phyloP scores from a whole-genome alignment of 1,284 basidiomycete genomes.

The Tylopilus orsonianus region DNA sequence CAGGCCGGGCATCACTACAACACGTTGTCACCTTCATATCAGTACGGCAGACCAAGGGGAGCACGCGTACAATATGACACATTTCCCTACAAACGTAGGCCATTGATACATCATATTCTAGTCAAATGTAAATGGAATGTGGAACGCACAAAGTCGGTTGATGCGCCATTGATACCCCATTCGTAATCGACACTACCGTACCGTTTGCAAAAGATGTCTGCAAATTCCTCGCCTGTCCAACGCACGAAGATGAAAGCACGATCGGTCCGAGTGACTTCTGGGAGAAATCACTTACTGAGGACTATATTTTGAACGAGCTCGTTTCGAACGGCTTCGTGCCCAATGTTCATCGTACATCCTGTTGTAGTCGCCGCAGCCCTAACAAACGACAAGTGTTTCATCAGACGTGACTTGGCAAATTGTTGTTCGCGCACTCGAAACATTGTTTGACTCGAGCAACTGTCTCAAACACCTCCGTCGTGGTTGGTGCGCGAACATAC shows the following conservation, averaged over 20 bases:
- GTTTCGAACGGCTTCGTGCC: constrained; percentile 40
- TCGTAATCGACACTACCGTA: constrained; percentile 55
- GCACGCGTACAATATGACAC: constrained; percentile 50
- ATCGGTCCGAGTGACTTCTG: not conserved
- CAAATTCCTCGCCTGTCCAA: constrained; percentile 63
- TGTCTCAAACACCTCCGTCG: constrained; percentile 55
- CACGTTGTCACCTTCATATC: not conserved
- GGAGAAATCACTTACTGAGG: constrained; percentile 42
- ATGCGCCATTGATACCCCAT: constrained; percentile 59
- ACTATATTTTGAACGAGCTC: constrained; percentile 66
- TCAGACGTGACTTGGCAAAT: not conserved
- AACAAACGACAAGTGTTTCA: not conserved
- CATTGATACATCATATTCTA: no score
- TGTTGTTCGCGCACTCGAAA: constrained; percentile 66
- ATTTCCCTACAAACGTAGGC: constrained; percentile 53
- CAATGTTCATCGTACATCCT: constrained; percentile 23
- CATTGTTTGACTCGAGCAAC: constrained; percentile 62
- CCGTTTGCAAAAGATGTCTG: constrained; percentile 48
- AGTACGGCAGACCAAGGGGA: not conserved
- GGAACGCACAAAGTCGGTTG: constrained; percentile 64
- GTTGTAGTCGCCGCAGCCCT: constrained; percentile 46
- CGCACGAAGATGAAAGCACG: not conserved
- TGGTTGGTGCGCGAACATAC: constrained; percentile 70
- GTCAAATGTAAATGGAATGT: no score
- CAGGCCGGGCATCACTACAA: constrained; percentile 44